Percentiles rank a stretch among this genome's conserved stretches.
Evolutionary conservation across 768 basidiomycete species (phyloP).

Genomic region (Collybia mongolica): DNA sequence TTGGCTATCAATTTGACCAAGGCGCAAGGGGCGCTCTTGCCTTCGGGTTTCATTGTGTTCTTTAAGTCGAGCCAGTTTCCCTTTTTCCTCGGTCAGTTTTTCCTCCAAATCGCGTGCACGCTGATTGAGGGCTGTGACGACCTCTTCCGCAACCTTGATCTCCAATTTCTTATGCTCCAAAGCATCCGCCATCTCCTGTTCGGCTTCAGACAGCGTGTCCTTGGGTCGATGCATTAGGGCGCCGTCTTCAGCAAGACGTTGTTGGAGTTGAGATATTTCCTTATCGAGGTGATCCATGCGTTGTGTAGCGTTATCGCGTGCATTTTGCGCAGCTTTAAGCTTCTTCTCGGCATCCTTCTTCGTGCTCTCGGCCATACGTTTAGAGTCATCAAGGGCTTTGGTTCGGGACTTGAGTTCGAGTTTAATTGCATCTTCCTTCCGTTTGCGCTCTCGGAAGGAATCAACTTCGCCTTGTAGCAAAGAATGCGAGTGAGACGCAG

Average conservation of each 20-base stretch:
- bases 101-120: constrained; percentile 77
- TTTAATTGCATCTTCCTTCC: constrained; percentile 78
- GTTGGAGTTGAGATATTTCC: constrained; percentile 56
- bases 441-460: constrained; percentile 69
- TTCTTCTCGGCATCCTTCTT: constrained; percentile 89
- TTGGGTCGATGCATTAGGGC: constrained; percentile 46
- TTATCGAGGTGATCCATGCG: constrained; percentile 59
- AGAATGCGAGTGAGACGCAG: constrained; percentile 58
- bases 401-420: constrained; percentile 80
- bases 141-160: constrained; percentile 64
- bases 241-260: constrained; percentile 55
- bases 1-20: constrained; percentile 22
- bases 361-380: constrained; percentile 75
- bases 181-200: constrained; percentile 51
- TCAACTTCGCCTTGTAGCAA: constrained; percentile 74
- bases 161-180: constrained; percentile 60
- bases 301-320: constrained; percentile 60
- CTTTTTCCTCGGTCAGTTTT: constrained; percentile 60
- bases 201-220: constrained; percentile 43
- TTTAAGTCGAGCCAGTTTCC: constrained; percentile 54
- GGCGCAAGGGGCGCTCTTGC: constrained; percentile 34
- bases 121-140: constrained; percentile 56
- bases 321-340: constrained; percentile 64
- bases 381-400: constrained; percentile 84
- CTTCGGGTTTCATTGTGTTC: constrained; percentile 54